Percentiles rank a stretch among this genome's conserved stretches.
Evolutionary conservation across 179 eudicot species (phyloP).

Genomic region (Nepenthes alata): DNA sequence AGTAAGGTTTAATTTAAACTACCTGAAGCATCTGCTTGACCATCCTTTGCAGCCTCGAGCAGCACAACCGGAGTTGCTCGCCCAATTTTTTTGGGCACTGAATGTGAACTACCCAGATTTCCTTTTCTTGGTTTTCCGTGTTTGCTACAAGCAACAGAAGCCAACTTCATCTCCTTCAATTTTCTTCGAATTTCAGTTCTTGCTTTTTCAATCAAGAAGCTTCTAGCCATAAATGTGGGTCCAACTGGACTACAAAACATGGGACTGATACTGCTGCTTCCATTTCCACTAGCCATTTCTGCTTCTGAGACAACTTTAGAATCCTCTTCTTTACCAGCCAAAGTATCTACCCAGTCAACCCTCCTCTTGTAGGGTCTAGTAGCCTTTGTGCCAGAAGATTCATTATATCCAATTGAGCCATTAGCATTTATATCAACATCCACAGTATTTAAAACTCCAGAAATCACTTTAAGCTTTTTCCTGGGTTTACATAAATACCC

Average conservation of each 20-base stretch:
- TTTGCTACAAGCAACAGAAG: constrained; percentile 13
- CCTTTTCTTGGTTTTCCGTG: constrained; percentile 13
- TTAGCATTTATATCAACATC: constrained; percentile 9
- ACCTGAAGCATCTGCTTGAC: no score
- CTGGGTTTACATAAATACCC: constrained; percentile 22
- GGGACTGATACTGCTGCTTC: constrained; percentile 18
- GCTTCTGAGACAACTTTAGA: constrained; percentile 26
- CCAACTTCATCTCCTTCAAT: constrained; percentile 25
- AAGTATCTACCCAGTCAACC: constrained; percentile 25
- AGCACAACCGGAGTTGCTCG: constrained; percentile 31
- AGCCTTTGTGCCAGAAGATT: constrained; percentile 24
- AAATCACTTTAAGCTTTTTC: constrained; percentile 11
- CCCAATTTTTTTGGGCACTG: constrained; percentile 22
- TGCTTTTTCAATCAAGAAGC: constrained; percentile 30
- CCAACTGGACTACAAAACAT: constrained; percentile 21
- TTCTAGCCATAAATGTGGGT: constrained; percentile 22
- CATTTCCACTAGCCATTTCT: constrained; percentile 25
- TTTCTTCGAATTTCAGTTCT: constrained; percentile 21
- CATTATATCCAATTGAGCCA: constrained; percentile 21
- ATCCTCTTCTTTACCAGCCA: constrained; percentile 19
- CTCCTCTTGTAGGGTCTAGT: constrained; percentile 45
- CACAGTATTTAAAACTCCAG: no score
- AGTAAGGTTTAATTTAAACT: no score
- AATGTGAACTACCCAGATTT: constrained; percentile 10
- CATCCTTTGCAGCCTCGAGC: no score